Base-by-base conservation (phyloP, 441 rosid genomes). In the Gossypium gossypioides region DNA sequence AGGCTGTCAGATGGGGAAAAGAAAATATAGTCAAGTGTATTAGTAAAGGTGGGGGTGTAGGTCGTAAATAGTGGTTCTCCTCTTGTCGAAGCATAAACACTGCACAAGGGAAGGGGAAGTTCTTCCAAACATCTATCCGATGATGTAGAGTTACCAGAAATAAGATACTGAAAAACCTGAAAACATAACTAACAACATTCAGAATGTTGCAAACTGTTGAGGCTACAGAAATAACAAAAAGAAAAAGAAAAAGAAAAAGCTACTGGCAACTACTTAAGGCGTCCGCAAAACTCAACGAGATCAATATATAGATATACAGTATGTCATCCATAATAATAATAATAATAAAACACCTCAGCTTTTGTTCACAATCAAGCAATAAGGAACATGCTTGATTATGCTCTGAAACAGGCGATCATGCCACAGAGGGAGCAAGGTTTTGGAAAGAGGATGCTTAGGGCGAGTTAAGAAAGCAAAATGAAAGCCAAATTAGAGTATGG, bases 61-160 rank as follows among this genome's bases (percentile, higher is more conserved):
- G 86, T 94, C 72, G 99, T 92, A 70, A 94, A 94, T 15, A 83
- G 74, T 12, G 97, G 97, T 77, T 94, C 99, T 65, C 94, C 97
- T 78, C 87, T 81, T 34, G 89, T 81, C 40, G 69, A 78, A 75
- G 82, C 89, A 79, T 94, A 81, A 70, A 87, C 85, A 75, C 99
- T 92, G 80, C 83, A 75, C 69, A 94, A 62, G 21, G 91, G 84
- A 71, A 91, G 58, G 1, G 91, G 92, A 76, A 77, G 81, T 76
- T 85, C 90, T 42, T 83, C 96, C 70, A 55, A 34, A 71, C 85
- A 79, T 72, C 78, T 86, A 37, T 9, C 71, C 21, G 62, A 56
- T 70, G 78, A 70, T 0, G 63, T 55, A 19, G 80, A 46, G 76
- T 79, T 84, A 52, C 96, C 89, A 0, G 90, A 90, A 24, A 87